Base-by-base conservation (phyloP, 2,329 filamentous ascomycete species). In the Fonsecaea multimorphosa region DNA sequence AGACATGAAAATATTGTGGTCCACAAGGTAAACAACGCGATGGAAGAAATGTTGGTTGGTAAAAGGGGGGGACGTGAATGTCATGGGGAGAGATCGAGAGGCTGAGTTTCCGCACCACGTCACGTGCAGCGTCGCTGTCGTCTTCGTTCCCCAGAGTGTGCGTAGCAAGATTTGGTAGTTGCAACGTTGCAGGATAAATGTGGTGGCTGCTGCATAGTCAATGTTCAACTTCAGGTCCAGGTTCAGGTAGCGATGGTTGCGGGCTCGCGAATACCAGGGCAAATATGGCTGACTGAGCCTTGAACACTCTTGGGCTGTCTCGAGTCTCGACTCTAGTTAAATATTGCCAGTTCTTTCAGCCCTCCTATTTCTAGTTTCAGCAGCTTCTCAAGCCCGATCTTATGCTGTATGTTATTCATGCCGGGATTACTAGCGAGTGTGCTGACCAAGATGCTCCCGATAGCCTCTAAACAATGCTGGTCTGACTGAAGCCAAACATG, bases 381-480 rank as follows among this genome's bases (percentile, higher is more conserved):
- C 8, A 5, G 44, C 44, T 49, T 27, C 44, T 49, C 7, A 27
- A 12, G 44, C 44, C 19, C 19, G 44, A 27, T 14, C 27, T 22
- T 27, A 49, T 49, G 11, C 19, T 49, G 44, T 24, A 24, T 49
- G 12, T 9, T 49, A 49, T 27, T n/a, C 44, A 49, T 27, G 22
- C 11, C 27, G 11, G 22, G 8, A 49, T 27, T 22, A 14, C 44
- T 49, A 24, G 11, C 19, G 11, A 49, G 11, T 27, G 38, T 5
- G 44, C 9, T 49, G 22, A 49, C 19, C 44, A 24, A 24, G 27
- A 49, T 16, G 22, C 29, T 19, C 46, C 2, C 29, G 44, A 22
- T 11, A 24, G 58, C 31, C 46, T 24, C 58, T 36, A 60, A 34
- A 22, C 44, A 36, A 60, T 60, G 51, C 58, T 60, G 58, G 32